Conservation (phyloP, 371 early-diverging fungal species). For the Smittium mucronatum region DNA sequence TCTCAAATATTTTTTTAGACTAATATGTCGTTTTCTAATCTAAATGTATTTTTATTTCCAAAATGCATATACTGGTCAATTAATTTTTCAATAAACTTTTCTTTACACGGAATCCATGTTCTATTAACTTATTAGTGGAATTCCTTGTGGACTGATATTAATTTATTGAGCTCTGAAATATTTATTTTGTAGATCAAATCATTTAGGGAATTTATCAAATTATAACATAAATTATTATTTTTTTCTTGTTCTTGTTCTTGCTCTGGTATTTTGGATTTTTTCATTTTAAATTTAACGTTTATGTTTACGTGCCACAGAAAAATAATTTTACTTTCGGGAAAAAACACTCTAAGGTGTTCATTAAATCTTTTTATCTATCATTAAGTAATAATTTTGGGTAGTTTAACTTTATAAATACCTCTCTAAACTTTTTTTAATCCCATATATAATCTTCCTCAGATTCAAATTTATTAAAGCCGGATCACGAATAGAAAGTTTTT, state of each 20-base stretch:
- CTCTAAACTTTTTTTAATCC: background rate
- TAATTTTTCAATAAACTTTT: background rate
- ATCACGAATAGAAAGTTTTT: background rate
- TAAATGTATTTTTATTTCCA: background rate
- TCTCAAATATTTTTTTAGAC: background rate
- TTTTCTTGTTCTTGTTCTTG: background rate
- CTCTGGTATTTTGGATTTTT: background rate
- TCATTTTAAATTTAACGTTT: background rate
- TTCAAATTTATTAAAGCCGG: background rate
- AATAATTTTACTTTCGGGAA: background rate
- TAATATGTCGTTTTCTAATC: background rate
- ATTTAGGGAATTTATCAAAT: background rate
- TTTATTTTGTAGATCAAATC: background rate
- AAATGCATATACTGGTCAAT: background rate
- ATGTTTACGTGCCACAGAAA: background rate
- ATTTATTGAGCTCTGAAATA: background rate
- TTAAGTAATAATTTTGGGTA: background rate
- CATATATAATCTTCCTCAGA: background rate
- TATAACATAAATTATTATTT: background rate
- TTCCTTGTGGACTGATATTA: background rate
- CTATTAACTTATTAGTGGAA: too few species aligned
- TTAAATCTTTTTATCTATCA: background rate
- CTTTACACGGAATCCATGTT: background rate
- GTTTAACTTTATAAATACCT: background rate
- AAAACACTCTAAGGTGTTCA: background rate